Conservation (phyloP, 1,139 yeast genomes). For the Yamadazyma epiphylla region DNA sequence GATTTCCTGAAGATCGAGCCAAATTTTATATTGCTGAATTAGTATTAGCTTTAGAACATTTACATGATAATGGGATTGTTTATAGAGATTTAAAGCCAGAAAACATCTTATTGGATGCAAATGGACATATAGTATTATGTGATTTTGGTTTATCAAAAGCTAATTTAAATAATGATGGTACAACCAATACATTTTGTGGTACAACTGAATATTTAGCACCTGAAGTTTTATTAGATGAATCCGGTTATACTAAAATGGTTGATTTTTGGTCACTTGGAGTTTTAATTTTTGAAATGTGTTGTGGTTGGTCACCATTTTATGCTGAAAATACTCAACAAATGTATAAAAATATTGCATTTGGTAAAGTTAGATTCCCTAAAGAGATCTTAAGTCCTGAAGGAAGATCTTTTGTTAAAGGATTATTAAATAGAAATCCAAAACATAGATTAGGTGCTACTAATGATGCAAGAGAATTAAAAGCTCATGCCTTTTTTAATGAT, state of each 20-base stretch:
- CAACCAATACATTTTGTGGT: conserved; percentile 96
- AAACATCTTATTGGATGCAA: conserved; percentile 87
- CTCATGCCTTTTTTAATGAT: conserved; percentile 87
- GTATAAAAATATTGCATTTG: conserved; percentile 98
- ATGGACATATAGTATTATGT: conserved; percentile 94
- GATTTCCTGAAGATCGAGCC: conserved; percentile 89
- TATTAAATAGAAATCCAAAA: conserved; percentile 89
- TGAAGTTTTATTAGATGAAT: conserved; percentile 74
- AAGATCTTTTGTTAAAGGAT: conserved; percentile 89
- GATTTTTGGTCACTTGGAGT: conserved; percentile 87
- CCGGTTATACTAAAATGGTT: conserved; percentile 83
- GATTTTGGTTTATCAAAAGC: conserved; percentile 97
- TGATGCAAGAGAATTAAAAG: conserved; percentile 88
- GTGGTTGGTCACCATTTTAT: conserved; percentile 99
- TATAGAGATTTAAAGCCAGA: conserved; percentile 96
- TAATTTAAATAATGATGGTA: conserved; percentile 79
- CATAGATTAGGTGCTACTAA: conserved; percentile 88
- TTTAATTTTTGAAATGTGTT: conserved; percentile 82
- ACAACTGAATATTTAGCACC: conserved; percentile 92
- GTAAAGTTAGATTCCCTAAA: conserved; percentile 94
- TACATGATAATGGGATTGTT: conserved; percentile 89
- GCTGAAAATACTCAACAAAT: conserved; percentile 97
- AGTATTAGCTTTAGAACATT: conserved; percentile 84
- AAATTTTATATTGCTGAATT: conserved; percentile 95
- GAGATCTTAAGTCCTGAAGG: conserved; percentile 92